Base-by-base conservation (phyloP, 352 stramenopile genomes). In the Phytophthora gonapodyides region DNA sequence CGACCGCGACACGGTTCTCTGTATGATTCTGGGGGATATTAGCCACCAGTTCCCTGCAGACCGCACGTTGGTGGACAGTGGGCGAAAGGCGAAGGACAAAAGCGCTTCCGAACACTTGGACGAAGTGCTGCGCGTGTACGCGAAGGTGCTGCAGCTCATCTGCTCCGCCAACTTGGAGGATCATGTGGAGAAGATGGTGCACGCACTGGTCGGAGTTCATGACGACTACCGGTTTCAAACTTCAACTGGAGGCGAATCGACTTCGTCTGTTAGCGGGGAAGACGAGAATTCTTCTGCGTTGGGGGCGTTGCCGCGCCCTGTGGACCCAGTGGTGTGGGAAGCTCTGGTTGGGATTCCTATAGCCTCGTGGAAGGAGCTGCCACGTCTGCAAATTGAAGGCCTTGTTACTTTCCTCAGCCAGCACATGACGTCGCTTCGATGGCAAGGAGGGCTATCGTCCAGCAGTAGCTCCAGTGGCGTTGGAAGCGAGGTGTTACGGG, bases 111-210 rank as follows among this genome's bases (percentile, higher is more conserved):
- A 67, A 3, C 58, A 72, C 24, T 62, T 75, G 31, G 67, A 86
- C 7, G 66, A 91, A 48, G 75, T 94, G 10, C 37, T 93, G n/a
- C 73, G 69, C 24, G 73, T 94, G 24, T 93, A 93, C 48, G 76
- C 84, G 0, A 82, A 93, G 45, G 73, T 88, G 15, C 53, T 96
- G 7, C 69, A 88, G 17, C 42, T 91, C 13, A 85, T 96, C 17
- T 93, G 83, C 44, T 68, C 67, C 19, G 36, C 57, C n/a, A 56
- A 90, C 66, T 48, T 96, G 7, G 82, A 83, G 49, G 87, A 96
- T 38, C 87, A 96, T 55, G 63, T 88, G 3, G 87, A 96, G 61
- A 92, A 91, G 50, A 75, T 94, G 30, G 58, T 96, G 0, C 84
- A 92, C 50, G 80, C 85, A 19, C 44, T 96, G 7, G 85, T 94